Conservation (phyloP, 495 filamentous ascomycete species). For the Trichoderma erinaceum region DNA sequence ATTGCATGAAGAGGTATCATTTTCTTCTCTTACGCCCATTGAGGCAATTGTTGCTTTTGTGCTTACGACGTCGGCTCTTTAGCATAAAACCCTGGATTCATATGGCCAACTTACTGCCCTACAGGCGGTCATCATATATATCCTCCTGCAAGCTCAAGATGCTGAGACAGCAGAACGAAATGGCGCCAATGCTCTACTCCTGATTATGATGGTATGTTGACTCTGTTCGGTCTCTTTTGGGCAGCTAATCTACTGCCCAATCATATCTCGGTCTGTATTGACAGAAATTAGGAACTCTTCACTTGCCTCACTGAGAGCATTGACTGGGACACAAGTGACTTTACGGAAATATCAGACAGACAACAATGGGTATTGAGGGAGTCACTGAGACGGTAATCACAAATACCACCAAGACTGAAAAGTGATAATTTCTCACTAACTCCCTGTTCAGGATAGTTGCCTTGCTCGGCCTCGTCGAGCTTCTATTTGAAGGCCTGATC, state of each 20-base stretch:
- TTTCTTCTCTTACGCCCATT: background rate
- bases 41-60: background rate
- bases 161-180: background rate
- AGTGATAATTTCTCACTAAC: background rate
- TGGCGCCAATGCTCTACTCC: background rate
- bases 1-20: background rate
- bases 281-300: background rate
- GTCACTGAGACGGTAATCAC: background rate
- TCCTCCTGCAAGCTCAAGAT: slow-evolving; percentile 2
- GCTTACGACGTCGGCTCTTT: background rate
- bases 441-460: background rate
- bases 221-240: background rate
- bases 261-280: background rate
- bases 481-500: background rate
- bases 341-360: background rate
- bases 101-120: background rate
- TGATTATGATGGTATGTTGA: background rate
- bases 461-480: background rate
- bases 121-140: slow-evolving; percentile 8
- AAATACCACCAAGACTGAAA: background rate
- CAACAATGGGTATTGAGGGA: background rate
- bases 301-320: background rate
- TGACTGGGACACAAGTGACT: background rate
- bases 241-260: background rate
- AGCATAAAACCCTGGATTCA: slow-evolving; percentile 1